Conservation (phyloP, 371 early-diverging fungal species). For the Apophysomyces ossiformis region DNA sequence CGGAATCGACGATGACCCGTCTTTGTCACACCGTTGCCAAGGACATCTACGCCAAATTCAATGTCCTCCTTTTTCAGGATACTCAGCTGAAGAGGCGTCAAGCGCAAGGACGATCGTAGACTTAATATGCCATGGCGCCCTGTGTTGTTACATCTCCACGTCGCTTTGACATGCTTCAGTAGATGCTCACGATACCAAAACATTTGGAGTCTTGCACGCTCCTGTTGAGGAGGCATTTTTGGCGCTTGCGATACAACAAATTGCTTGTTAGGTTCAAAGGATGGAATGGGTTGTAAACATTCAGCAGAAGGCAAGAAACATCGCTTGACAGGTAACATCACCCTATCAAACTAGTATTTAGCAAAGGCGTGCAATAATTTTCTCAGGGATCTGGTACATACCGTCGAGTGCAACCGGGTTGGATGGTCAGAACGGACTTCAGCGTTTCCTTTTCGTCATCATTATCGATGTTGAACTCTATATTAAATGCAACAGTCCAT, state of each 20-base stretch:
- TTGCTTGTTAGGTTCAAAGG: slow-evolving; percentile 74
- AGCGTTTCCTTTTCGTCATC: slow-evolving; percentile 23
- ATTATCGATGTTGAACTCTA: slow-evolving; percentile 68
- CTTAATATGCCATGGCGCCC: slow-evolving; percentile 58
- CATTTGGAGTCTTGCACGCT: slow-evolving; percentile 57
- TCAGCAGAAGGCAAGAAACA: slow-evolving; percentile 57
- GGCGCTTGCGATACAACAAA: slow-evolving; percentile 72
- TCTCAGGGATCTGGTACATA: background rate
- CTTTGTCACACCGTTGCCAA: slow-evolving; percentile 27
- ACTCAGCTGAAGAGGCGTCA: slow-evolving; percentile 54
- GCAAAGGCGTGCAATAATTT: background rate
- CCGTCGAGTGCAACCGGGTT: slow-evolving; percentile 24
- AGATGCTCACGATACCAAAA: slow-evolving; percentile 85
- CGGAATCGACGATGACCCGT: slow-evolving; percentile 45
- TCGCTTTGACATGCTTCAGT: slow-evolving; percentile 57
- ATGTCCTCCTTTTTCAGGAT: slow-evolving; percentile 65
- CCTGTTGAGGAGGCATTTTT: slow-evolving; percentile 52
- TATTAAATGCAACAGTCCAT: slow-evolving; percentile 74
- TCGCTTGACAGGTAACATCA: slow-evolving; percentile 72
- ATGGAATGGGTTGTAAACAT: slow-evolving; percentile 66
- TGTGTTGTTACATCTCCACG: slow-evolving; percentile 50
- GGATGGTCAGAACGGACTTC: slow-evolving; percentile 33
- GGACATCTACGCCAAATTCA: slow-evolving; percentile 52
- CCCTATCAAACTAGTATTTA: slow-evolving; percentile 41
- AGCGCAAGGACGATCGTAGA: slow-evolving; percentile 53